These are phyloP conservation scores for Cephaloascus albidus DNA, from an alignment of 805 yeast genomes.

Conservation along the genomic window DNA sequence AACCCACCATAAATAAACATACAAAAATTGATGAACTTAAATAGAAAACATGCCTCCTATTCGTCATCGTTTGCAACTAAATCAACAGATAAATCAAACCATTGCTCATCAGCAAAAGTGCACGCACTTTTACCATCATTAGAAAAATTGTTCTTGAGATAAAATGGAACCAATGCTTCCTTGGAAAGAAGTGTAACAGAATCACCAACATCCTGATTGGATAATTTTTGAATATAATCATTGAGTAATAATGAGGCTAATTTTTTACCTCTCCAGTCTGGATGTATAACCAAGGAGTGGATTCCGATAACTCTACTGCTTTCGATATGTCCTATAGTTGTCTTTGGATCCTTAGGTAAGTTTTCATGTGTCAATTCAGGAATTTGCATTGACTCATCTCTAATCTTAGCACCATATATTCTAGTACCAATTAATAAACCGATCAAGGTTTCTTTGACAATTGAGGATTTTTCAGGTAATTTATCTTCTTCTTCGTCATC, in stretches of 20 bases:
- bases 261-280: conserved; percentile 71
- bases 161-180: conserved; percentile 60
- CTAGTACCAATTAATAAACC: conserved; percentile 82
- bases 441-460: conserved; percentile 53
- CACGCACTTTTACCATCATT: conserved; percentile 59
- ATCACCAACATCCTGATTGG: conserved; percentile 80
- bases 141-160: conserved; percentile 72
- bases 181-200: conserved; percentile 69
- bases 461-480: conserved; percentile 39
- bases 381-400: conserved; percentile 50
- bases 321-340: conserved; percentile 63
- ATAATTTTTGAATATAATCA: conserved; percentile 84
- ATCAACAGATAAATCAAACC: conserved; percentile 52
- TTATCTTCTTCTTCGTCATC: conserved; percentile 10
- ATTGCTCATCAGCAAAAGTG: conserved; percentile 44
- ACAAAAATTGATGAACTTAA: background rate
- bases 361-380: conserved; percentile 29
- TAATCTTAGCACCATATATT: conserved; percentile 37
- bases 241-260: conserved; percentile 76
- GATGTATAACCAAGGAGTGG: conserved; percentile 73
- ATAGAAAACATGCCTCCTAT: background rate
- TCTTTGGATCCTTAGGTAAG: conserved; percentile 2
- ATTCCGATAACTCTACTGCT: conserved; percentile 66
- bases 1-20: background rate
- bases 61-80: conserved; percentile 30